Base-by-base conservation (phyloP, 768 basidiomycete genomes). In the Leccinum barrowsii region DNA sequence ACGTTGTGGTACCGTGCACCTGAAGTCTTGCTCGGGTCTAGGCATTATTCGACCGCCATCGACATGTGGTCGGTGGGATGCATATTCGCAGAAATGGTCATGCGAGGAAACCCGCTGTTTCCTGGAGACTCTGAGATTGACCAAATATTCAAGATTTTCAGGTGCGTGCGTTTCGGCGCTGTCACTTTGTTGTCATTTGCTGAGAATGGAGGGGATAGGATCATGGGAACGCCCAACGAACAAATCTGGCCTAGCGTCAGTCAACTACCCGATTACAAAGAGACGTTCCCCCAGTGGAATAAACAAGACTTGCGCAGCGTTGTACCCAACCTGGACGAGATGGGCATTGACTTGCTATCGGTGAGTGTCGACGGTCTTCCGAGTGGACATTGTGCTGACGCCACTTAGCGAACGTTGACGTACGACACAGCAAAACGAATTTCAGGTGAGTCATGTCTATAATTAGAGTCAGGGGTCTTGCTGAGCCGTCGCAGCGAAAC, bases 21-120 rank as follows among this genome's bases (percentile, higher is more conserved):
- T 3, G 97, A 99, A 73, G 96, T 99, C 52, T 79, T 99, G 19
- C 86, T 99, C 2, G 96, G 96, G 30, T 90, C 92, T 5, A 86
- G 95, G 46, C 94, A 98, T 73, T 99, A 99, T 76, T 89, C 93
- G 15, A 99, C 97, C 2, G 92, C 94, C 3, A 91, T 99, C 67
- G 97, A 99, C 76, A 97, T 98, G 93, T 99, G 97, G 97, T 95
- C 93, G n/a, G 96, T 99, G 21, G 97, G 90, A 0, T 98, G 95
- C 70, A 98, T 99, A 71, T 93, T 97, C 69, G 96, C 96, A 7
- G 97, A 99, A 77, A 98, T 98, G 96, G 89, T 93, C 55, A 92
- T 95, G 89, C 82, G 85, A 59, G 90, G 90, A 63, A 86, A 70
- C 84, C 84, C 96, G 2, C 80, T 98, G 12, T 99, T 99, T 82